A percentile compares a stretch with the other conserved stretches of the same genome.
Conservation (phyloP, 2,329 filamentous ascomycete species). For the Sordariomycetes sp. region DNA sequence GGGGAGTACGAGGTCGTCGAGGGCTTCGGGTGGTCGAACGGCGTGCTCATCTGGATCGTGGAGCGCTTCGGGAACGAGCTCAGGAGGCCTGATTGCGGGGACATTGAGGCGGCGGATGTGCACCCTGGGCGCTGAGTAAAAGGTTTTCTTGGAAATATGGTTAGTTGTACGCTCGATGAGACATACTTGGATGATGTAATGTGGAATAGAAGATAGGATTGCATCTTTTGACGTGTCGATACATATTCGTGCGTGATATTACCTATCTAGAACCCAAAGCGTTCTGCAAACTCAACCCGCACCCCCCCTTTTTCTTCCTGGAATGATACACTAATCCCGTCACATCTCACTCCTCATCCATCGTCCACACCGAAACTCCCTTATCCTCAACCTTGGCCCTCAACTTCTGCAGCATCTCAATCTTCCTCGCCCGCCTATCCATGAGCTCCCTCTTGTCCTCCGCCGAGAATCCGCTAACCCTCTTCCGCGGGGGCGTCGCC, state of each 20-base stretch:
- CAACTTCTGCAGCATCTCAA: slow-evolving; percentile 38
- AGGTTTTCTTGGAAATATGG: too few species aligned
- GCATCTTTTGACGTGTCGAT: neutral
- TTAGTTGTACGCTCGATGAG: neutral
- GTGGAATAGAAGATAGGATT: too few species aligned
- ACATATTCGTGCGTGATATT: neutral
- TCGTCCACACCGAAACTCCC: slow-evolving; percentile 34
- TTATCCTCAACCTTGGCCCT: slow-evolving; percentile 32
- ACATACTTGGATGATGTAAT: neutral
- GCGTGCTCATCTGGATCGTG: slow-evolving; percentile 52
- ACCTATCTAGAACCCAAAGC: neutral
- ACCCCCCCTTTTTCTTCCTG: too few species aligned
- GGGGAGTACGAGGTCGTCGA: slow-evolving; percentile 59
- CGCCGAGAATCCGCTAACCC: slow-evolving; percentile 45
- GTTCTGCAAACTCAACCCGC: neutral
- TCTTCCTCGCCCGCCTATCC: slow-evolving; percentile 37
- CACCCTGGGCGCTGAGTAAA: slow-evolving; percentile 7
- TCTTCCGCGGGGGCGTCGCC: slow-evolving; percentile 41
- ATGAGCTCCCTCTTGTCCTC: slow-evolving; percentile 45
- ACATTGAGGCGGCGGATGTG: slow-evolving; percentile 27
- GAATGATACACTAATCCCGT: neutral
- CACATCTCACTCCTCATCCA: slow-evolving; percentile 22
- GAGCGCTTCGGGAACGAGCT: slow-evolving; percentile 46
- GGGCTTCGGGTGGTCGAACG: slow-evolving; percentile 60
- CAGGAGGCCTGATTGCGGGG: slow-evolving; percentile 39